Conservation (phyloP, 805 yeast genomes). For the Yamadazyma ubonensis region DNA sequence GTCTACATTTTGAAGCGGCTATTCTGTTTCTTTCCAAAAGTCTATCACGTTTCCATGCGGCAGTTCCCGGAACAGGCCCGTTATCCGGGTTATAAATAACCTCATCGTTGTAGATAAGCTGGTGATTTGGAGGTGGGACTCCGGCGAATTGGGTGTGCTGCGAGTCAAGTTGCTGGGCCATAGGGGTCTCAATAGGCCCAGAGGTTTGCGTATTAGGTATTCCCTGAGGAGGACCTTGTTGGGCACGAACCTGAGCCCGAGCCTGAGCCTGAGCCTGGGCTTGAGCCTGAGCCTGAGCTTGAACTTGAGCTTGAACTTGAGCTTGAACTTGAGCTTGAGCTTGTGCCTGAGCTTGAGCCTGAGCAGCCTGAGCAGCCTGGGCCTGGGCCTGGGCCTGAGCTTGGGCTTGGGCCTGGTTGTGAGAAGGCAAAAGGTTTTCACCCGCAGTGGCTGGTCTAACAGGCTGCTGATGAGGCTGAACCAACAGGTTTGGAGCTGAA, state of each 20-base stretch:
- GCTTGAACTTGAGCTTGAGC: slow-evolving; percentile 3
- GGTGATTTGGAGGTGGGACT: slow-evolving; percentile 50
- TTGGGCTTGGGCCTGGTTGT: neutral
- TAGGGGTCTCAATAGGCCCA: no score
- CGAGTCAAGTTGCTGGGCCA: neutral
- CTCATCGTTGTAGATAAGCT: slow-evolving; percentile 53
- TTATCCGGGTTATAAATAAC: slow-evolving; percentile 52
- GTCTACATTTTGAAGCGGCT: slow-evolving; percentile 71
- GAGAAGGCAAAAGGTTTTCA: no score
- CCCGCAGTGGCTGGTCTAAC: no score
- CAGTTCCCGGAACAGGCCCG: slow-evolving; percentile 61
- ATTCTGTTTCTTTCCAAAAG: slow-evolving; percentile 60
- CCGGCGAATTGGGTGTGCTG: slow-evolving; percentile 27
- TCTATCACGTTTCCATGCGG: slow-evolving; percentile 67
- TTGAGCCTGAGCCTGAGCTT: neutral
- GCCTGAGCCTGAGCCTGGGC: neutral
- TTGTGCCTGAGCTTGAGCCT: slow-evolving; percentile 1
- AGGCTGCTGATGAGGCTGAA: no score
- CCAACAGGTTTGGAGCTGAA: no score
- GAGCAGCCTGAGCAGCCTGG: slow-evolving; percentile 5
- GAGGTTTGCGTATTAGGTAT: no score
- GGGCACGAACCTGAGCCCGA: slow-evolving; percentile 1
- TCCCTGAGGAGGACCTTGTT: no score
- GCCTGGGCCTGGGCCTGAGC: slow-evolving; percentile 1
- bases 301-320: slow-evolving; percentile 2